These are phyloP conservation scores for Roridomyces roridus DNA, from an alignment of 768 basidiomycete genomes.

Conservation along the genomic window DNA sequence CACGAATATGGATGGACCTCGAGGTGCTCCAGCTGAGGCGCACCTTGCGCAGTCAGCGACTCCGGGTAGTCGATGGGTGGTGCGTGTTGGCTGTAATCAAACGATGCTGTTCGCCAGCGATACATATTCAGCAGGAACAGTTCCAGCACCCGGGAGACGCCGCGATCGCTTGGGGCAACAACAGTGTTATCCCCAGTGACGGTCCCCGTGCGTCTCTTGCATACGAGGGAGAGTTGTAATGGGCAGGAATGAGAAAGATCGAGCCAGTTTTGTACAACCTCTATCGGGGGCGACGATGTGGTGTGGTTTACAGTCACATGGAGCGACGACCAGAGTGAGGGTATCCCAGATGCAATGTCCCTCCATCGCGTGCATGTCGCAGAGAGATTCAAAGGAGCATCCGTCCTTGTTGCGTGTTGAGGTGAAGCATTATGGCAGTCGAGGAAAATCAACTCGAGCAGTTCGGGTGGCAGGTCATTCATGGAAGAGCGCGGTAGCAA, in stretches of 20 bases:
- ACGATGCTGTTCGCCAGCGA: constrained; percentile 9
- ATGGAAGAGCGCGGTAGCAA: too few relatives aligned
- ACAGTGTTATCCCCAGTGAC: not conserved
- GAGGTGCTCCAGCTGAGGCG: constrained; percentile 12
- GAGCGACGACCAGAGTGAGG: constrained; percentile 13
- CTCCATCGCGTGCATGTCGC: constrained; percentile 11
- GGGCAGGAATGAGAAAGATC: constrained; percentile 5
- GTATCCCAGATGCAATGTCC: constrained; percentile 6
- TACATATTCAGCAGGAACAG: constrained; percentile 14
- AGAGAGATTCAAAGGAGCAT: constrained; percentile 9
- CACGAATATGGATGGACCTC: constrained; percentile 18
- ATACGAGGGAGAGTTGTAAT: constrained; percentile 5
- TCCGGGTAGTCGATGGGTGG: constrained; percentile 12
- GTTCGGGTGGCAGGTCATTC: constrained; percentile 8
- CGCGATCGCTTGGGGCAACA: not conserved
- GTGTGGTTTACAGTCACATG: constrained; percentile 5
- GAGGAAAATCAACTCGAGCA: constrained; percentile 14
- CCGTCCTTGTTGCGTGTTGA: not conserved
- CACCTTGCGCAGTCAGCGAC: constrained; percentile 12
- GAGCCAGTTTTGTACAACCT: constrained; percentile 11
- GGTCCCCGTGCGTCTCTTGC: not conserved
- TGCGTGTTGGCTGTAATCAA: constrained; percentile 15
- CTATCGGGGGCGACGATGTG: constrained; percentile 3
- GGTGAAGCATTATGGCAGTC: not conserved
- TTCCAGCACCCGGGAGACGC: constrained; percentile 6